Base-by-base conservation (phyloP, 352 stramenopile genomes). In the Globisporangium nodosum region DNA sequence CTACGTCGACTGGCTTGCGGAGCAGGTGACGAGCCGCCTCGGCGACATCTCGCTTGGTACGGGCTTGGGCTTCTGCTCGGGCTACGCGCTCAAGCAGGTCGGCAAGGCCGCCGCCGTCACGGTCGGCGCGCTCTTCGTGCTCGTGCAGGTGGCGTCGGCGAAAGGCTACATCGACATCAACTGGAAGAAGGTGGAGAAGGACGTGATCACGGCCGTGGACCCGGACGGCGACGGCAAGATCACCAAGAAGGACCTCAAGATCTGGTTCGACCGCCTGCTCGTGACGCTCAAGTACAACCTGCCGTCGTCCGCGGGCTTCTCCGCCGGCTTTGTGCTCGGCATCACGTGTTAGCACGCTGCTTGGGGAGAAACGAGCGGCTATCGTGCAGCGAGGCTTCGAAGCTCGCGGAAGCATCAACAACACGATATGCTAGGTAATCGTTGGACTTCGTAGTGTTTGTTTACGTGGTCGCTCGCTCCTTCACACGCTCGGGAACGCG, bases 111-210 rank as follows among this genome's bases (percentile, higher is more conserved):
- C 86, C 33, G 85, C 81, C 1, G 35, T 90, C n/a, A 74, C 78
- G 7, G 77, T 96, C 52, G 87, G 87, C 52, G 70, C 74, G 18
- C 55, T 92, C 33, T 96, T 96, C 70, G 54, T 94, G 51, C 64
- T 90, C 21, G 81, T 76, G 42, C 83, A 92, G 67, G 64, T 65
- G 18, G 81, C 88, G 16, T 73, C 78, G 50, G 91, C 85, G 39
- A 82, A 91, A 50, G 87, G 87, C 42, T 96, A 96, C 78, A 88
- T 96, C 59, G 69, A 94, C 58, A 92, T 96, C 58, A 87, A 96
- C 65, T 96, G 86, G 87, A 72, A 75, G 55, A 96, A 96, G 70
- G 78, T 96, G 37, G 81, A 96, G 56, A 89, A 89, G 54, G 86
- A 94, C 62, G 78, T 92, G 46, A 85, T 92, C 58, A 68, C 68